Evolutionary conservation across 345 rosid genomes (phyloP).

Genomic region (Dimocarpus longan): DNA sequence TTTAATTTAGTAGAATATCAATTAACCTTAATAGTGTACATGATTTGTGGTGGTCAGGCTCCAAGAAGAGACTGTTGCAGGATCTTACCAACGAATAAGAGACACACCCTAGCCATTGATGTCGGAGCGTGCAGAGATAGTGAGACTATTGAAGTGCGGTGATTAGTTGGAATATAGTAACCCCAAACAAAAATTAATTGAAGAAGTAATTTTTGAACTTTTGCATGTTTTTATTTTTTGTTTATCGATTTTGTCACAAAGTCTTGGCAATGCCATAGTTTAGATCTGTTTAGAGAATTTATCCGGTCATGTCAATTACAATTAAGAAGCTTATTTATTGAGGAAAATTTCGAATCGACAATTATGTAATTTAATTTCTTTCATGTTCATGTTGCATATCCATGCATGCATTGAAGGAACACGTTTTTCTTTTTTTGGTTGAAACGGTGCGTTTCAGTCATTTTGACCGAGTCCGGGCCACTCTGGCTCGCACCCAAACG

Average conservation of each 20-base stretch:
- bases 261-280: neutral
- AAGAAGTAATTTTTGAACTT: neutral
- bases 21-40: neutral
- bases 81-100: conserved; percentile 34
- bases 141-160: conserved; percentile 40
- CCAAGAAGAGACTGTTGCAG: conserved; percentile 68
- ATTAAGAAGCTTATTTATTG: too few species aligned
- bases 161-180: neutral
- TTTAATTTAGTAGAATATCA: too few species aligned
- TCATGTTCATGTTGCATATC: too few species aligned
- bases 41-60: conserved; percentile 31
- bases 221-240: neutral
- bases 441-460: neutral
- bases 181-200: neutral
- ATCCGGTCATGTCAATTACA: too few species aligned
- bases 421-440: neutral
- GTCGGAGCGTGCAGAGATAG: conserved; percentile 52
- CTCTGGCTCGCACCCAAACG: neutral
- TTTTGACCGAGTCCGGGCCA: neutral
- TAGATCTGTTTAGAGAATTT: too few species aligned
- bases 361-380: neutral
- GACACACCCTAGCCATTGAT: conserved; percentile 39
- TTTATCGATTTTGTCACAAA: neutral
- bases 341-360: neutral
- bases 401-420: too few species aligned